These are phyloP conservation scores for Lachancea fermentati DNA, from an alignment of 805 yeast species.

Conservation along the genomic window DNA sequence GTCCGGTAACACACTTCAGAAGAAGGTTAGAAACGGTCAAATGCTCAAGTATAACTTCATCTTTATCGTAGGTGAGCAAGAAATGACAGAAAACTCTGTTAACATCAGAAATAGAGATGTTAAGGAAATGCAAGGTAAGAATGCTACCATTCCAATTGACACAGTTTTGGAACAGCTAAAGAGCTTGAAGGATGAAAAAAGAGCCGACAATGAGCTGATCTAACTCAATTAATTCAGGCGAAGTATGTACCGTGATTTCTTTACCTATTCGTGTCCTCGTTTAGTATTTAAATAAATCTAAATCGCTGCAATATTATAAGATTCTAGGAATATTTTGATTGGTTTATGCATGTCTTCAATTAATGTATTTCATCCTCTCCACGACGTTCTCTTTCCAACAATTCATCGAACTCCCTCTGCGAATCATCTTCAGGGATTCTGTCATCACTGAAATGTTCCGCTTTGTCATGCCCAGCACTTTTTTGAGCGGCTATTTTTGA, in stretches of 20 bases:
- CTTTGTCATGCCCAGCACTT: neutral
- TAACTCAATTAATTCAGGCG: constrained; percentile 10
- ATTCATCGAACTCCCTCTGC: constrained; percentile 14
- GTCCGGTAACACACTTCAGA: constrained; percentile 92
- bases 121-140: constrained; percentile 87
- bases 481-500: neutral
- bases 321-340: neutral
- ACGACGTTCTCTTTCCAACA: constrained; percentile 16
- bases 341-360: neutral
- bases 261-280: neutral
- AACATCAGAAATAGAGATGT: constrained; percentile 97
- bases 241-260: constrained; percentile 1
- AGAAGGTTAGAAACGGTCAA: constrained; percentile 98
- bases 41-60: constrained; percentile 90
- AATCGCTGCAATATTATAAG: neutral
- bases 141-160: constrained; percentile 69
- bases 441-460: neutral
- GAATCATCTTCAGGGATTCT: neutral
- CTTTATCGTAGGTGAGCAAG: constrained; percentile 96
- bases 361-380: constrained; percentile 5
- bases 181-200: constrained; percentile 64
- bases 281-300: neutral
- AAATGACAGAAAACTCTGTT: constrained; percentile 70
- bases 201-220: constrained; percentile 55
- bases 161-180: constrained; percentile 65